Conservation (phyloP, 1,284 basidiomycete species). For the Cryptococcus sp. region DNA sequence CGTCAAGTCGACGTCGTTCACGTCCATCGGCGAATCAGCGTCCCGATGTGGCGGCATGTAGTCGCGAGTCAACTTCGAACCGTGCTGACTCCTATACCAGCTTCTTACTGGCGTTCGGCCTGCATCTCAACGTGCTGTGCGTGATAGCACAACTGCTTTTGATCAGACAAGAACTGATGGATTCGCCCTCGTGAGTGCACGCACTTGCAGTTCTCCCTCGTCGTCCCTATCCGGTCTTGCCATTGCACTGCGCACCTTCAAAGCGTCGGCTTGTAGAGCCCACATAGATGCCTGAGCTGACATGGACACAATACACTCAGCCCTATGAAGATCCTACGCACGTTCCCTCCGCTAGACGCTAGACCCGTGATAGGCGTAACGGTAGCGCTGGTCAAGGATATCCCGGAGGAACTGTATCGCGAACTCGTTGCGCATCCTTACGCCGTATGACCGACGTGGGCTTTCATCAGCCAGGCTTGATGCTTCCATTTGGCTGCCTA, state of each 20-base stretch:
- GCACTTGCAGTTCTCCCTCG: too few species aligned
- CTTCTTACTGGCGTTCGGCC: constrained; percentile 92
- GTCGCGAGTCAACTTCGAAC: background rate
- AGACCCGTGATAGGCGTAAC: constrained; percentile 86
- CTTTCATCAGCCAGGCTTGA: too few species aligned
- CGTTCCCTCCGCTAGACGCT: constrained; percentile 88
- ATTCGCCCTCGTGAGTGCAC: constrained; percentile 68
- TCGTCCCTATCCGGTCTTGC: too few species aligned
- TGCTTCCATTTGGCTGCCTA: too few species aligned
- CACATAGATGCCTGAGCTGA: constrained; percentile 4
- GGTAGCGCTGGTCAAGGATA: constrained; percentile 85
- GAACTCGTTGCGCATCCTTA: constrained; percentile 90
- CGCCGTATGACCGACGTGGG: constrained; percentile 2
- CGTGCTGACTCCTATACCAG: constrained; percentile 18
- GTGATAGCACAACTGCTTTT: constrained; percentile 91
- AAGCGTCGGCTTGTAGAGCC: background rate
- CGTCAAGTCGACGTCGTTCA: background rate
- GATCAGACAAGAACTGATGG: constrained; percentile 86
- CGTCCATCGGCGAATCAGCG: background rate
- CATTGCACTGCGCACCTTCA: background rate
- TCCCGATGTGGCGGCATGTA: background rate
- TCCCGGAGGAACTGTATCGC: constrained; percentile 84
- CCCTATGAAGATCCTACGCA: constrained; percentile 93
- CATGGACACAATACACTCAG: constrained; percentile 54
- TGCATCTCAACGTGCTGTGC: constrained; percentile 92